Evolutionary conservation across 2,329 filamentous ascomycete species (phyloP).

Genomic region (Macrophomina pseudophaseolina): DNA sequence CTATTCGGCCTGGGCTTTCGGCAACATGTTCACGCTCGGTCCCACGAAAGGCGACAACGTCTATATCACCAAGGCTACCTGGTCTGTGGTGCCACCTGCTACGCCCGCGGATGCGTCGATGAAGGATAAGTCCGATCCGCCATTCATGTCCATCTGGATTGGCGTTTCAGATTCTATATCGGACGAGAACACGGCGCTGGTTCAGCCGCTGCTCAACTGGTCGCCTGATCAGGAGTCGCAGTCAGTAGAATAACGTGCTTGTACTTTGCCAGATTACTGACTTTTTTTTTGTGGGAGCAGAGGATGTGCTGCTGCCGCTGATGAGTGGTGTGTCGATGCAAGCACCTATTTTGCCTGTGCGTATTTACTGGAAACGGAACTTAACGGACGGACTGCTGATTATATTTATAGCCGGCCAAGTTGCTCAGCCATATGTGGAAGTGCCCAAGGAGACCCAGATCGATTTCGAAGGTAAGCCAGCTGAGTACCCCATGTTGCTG

Average conservation of each 20-base stretch:
- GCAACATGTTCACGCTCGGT: constrained; percentile 27
- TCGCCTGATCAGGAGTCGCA: constrained; percentile 13
- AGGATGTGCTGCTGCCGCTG: not conserved
- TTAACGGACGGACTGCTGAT: not conserved
- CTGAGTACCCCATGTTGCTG: too few relatives aligned
- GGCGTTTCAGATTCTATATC: constrained; percentile 19
- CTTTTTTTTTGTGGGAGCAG: not conserved
- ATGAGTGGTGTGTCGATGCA: constrained; percentile 24
- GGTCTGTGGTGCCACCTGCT: constrained; percentile 6
- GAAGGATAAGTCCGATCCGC: not conserved
- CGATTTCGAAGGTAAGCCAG: not conserved
- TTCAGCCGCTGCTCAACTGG: constrained; percentile 26
- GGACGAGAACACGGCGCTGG: constrained; percentile 3
- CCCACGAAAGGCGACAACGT: not conserved
- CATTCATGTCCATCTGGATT: constrained; percentile 21
- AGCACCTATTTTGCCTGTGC: constrained; percentile 14
- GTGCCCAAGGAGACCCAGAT: not conserved
- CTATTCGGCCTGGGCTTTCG: constrained; percentile 22
- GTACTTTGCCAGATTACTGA: not conserved
- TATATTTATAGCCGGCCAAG: not conserved
- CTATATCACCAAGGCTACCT: constrained; percentile 27
- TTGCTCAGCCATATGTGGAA: not conserved
- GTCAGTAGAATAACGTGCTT: not conserved
- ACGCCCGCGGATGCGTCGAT: not conserved
- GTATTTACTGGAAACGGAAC: not conserved